Percentiles rank a stretch among this genome's conserved stretches.
Conservation (phyloP, 306 rosid genomes). For the Glycine tomentella region DNA sequence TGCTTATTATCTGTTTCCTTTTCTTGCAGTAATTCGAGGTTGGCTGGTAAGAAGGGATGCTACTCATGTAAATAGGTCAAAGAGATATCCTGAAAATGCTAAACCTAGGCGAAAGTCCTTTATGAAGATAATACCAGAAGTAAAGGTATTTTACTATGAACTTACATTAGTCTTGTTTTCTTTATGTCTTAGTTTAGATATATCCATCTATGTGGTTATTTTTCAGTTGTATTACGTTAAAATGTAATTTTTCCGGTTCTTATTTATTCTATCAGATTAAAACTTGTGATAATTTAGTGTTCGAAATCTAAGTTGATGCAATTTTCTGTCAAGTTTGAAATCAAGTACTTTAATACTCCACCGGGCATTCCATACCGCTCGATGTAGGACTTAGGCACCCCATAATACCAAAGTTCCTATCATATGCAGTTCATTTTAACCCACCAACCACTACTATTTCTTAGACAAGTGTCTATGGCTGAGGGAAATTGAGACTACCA, state of each 20-base stretch:
- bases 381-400: no score
- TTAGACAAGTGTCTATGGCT: no score
- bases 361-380: no score
- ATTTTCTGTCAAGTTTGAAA: not conserved
- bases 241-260: not conserved
- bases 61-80: constrained; percentile 43
- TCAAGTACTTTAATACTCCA: no score
- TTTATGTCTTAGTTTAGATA: constrained; percentile 9
- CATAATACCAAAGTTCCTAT: no score
- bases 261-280: not conserved
- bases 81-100: constrained; percentile 54
- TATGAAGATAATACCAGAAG: constrained; percentile 59
- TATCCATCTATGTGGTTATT: constrained; percentile 23
- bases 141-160: constrained; percentile 56
- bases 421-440: no score
- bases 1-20: constrained; percentile 41
- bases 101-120: constrained; percentile 50
- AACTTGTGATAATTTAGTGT: constrained; percentile 12
- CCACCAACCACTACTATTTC: no score
- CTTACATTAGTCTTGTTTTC: constrained; percentile 15
- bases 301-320: constrained; percentile 9
- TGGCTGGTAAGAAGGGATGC: constrained; percentile 65
- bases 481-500: no score
- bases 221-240: not conserved
- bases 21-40: constrained; percentile 71